A percentile compares a stretch with the other conserved stretches of the same genome.
Evolutionary conservation across 306 rosid genomes (phyloP).

Genomic region (Cicer yamashitae): DNA sequence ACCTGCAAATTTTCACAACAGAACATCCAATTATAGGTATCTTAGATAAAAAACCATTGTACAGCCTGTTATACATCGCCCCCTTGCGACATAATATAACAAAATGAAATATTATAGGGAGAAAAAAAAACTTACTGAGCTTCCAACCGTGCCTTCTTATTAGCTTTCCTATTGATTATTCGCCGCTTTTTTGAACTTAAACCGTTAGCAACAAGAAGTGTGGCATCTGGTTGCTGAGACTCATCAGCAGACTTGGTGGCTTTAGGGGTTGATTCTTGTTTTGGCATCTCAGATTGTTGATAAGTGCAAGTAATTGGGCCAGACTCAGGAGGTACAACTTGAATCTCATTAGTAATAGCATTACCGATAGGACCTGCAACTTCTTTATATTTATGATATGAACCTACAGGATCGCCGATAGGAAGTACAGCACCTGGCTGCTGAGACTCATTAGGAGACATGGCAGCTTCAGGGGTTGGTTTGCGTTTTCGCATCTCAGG

Average conservation of each 20-base stretch:
- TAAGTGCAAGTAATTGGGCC: slow-evolving; percentile 15
- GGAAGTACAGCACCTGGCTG: slow-evolving; percentile 41
- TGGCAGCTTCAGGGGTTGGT: not conserved
- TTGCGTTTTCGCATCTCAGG: slow-evolving; percentile 37
- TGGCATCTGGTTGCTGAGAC: slow-evolving; percentile 41
- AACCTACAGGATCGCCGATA: not conserved
- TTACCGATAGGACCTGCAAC: slow-evolving; percentile 30
- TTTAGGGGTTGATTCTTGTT: slow-evolving; percentile 29
- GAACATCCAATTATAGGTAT: not conserved
- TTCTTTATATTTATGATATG: not conserved
- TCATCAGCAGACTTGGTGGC: slow-evolving; percentile 36
- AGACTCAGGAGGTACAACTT: slow-evolving; percentile 31
- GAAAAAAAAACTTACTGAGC: slow-evolving; percentile 53
- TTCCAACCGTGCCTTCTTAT: slow-evolving; percentile 47
- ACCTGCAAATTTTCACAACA: slow-evolving; percentile 48
- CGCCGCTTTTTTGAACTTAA: slow-evolving; percentile 50
- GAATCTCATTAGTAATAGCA: slow-evolving; percentile 1
- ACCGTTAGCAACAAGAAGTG: slow-evolving; percentile 31
- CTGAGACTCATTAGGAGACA: slow-evolving; percentile 42
- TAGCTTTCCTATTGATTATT: slow-evolving; percentile 54
- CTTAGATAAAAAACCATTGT: not conserved
- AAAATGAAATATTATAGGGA: slow-evolving; percentile 12
- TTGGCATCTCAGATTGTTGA: slow-evolving; percentile 40
- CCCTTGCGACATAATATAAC: not conserved
- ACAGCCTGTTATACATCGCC: not conserved